Base-by-base conservation (phyloP, 441 rosid genomes). In the Raphanus hybrid region DNA sequence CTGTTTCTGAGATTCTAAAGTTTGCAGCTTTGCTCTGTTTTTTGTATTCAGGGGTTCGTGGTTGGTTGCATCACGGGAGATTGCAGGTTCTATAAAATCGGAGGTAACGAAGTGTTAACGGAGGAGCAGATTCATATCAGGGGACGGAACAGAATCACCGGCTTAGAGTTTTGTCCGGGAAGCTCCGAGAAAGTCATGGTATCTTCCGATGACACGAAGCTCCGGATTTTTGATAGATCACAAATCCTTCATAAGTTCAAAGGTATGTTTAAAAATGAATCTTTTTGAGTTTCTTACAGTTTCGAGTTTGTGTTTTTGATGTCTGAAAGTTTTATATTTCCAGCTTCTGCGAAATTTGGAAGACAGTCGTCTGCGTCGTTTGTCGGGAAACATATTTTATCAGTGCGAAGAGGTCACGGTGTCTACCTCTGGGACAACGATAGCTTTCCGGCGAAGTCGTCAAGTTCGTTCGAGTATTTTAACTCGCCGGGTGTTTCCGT, bases 351-450 rank as follows among this genome's bases (percentile, higher is more conserved):
- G 14, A 92, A 83, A 68, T 90, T 84, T 4, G 84, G 89, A 70
- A 87, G 84, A 77, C 99, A 91, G 78, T 86, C 85, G 87, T 91
- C 97, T 72, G 99, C 92, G 71, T 88, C 90, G 26, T 88, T 94
- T 73, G 69, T 88, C 1, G 94, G 90, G 74, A 90, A 84, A 80
- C 93, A 91, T 67, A 88, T 91, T 74, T 76, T 94, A 83, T 94
- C 98, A n/a, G 82, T 92, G 18, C 88, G 97, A 73, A 87, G 88
- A 67, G 97, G 92, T 73, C 81, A 78, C 75, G 96, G 80, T 12
- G 92, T 94, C 71, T 91, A 88, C 80, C 82, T 89, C 70, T 91
- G 97, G 98, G 86, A 87, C 80, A 86, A 85, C 65, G 81, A 86
- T 32, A 83, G 35, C 39, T 69, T 77, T 34, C 78, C 85, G 14